Base-by-base conservation (phyloP, 352 stramenopile genomes). In the Phytophthora capsici region DNA sequence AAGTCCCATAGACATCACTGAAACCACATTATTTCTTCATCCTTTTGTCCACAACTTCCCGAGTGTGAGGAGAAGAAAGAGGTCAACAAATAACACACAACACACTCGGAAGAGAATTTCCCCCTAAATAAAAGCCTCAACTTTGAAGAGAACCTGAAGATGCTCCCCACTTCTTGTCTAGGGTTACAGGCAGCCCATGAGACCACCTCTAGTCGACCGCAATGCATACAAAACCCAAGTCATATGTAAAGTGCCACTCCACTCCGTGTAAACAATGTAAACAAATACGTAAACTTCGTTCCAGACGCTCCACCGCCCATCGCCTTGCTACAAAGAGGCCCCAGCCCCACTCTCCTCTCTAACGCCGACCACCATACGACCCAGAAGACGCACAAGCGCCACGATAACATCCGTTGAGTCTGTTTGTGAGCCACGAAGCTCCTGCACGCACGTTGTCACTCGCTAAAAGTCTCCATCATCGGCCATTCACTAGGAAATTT, bases 11-110 rank as follows among this genome's bases (percentile, higher is more conserved):
- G 19, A 59, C 59, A 71, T 53, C 77, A 82, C 79, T 83, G 50
- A 67, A 80, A 89, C 82, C 81, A 71, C 82, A 65, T 46, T 77
- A 90, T 90, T 90, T 89, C 79, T 77, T 77, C 34, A 63, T 88
- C 80, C 79, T 82, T 88, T 87, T 80, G 57, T 30, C 4, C 25
- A 28, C 25, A 28, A 28, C 4, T 28, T 28, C 25, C 62, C 67
- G 28, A 69, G 57, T 30, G 57, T 78, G 59, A 86, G 79, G 79
- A 88, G 81, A 89, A 74, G 76, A 89, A 91, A 91, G 82, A 73
- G 80, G 80, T 84, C 70, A 86, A 66, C 60, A 91, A 91, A 88
- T 55, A 90, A 80, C 77, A 72, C 40, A 16, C 51, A 81, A 78
- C 73, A 75, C 66, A 57, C 67, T 57, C 50, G 47, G 34, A 51